A percentile compares a stretch with the other conserved stretches of the same genome.
Conservation (phyloP, 1,139 yeast species). For the Ogataea hybrid region DNA sequence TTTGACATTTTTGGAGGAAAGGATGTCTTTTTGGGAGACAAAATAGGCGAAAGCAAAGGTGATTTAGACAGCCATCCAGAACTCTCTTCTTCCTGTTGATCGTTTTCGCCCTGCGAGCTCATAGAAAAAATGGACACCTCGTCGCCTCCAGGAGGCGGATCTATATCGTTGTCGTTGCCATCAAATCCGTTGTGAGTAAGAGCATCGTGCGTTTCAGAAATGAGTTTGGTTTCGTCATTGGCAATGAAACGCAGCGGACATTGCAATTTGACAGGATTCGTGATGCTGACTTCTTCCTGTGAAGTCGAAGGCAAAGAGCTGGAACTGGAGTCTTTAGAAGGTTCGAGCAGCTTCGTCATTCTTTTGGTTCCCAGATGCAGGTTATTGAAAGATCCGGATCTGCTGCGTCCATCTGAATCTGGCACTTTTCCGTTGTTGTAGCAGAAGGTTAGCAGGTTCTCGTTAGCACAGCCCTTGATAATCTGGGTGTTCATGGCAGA, state of each 20-base stretch:
- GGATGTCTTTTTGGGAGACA: conserved; percentile 18
- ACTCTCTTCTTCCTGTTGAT: conserved; percentile 12
- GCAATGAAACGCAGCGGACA: conserved; percentile 34
- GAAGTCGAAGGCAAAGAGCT: conserved; percentile 1
- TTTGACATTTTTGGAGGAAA: conserved; percentile 9
- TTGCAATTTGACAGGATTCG: conserved; percentile 35
- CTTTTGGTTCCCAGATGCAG: conserved; percentile 16
- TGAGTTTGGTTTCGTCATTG: conserved; percentile 29
- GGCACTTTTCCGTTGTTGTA: conserved; percentile 36
- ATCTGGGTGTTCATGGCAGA: conserved; percentile 58
- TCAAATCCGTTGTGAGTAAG: conserved; percentile 25
- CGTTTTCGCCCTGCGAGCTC: conserved; percentile 21
- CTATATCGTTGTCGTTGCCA: conserved; percentile 23
- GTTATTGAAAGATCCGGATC: conserved; percentile 16
- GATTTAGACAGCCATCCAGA: conserved; percentile 20
- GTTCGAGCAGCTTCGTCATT: conserved; percentile 21
- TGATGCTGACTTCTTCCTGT: conserved; percentile 29
- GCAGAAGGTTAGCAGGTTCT: conserved; percentile 59
- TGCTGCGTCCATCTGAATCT: conserved; percentile 12
- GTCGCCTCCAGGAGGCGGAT: conserved; percentile 19
- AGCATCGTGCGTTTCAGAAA: conserved; percentile 27
- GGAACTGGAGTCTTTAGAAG: conserved; percentile 4
- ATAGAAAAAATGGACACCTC: conserved; percentile 28
- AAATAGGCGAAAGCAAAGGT: conserved; percentile 18
- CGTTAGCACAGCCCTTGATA: conserved; percentile 55